Conservation (phyloP, 176 grass and related monocot genomes). For the Avena insularis region DNA sequence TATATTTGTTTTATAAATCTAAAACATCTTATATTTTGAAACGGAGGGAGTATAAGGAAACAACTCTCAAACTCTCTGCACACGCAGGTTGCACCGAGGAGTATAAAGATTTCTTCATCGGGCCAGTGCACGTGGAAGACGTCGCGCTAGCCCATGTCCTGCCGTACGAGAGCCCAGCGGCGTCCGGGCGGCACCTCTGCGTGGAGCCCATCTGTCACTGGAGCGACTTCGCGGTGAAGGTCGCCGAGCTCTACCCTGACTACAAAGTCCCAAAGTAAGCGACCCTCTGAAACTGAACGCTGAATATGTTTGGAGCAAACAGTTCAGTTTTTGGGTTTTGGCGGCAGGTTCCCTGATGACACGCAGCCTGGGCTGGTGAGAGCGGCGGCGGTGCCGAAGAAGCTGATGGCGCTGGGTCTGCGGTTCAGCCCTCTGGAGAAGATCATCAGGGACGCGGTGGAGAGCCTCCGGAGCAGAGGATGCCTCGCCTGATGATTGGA, state of each 20-base stretch:
- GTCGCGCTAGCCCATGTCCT: constrained; percentile 78
- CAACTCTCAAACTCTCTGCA: neutral
- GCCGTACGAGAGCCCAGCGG: constrained; percentile 67
- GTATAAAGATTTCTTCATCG: constrained; percentile 70
- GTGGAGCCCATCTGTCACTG: constrained; percentile 69
- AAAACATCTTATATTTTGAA: too few species aligned
- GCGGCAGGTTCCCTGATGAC: constrained; percentile 63
- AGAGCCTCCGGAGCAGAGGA: constrained; percentile 71
- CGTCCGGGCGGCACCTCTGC: constrained; percentile 88
- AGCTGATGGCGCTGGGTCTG: constrained; percentile 73
- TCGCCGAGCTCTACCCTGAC: constrained; percentile 68
- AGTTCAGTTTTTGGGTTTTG: neutral
- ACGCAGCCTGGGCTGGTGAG: constrained; percentile 82
- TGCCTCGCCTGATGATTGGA: constrained; percentile 39
- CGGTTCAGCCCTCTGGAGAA: constrained; percentile 68
- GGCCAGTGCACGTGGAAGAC: constrained; percentile 80
- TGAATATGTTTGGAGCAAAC: neutral
- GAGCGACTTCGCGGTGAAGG: constrained; percentile 71
- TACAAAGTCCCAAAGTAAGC: constrained; percentile 73
- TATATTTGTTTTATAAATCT: too few species aligned
- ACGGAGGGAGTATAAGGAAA: neutral
- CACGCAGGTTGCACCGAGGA: constrained; percentile 69
- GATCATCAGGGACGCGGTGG: constrained; percentile 77
- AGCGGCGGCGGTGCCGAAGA: constrained; percentile 60
- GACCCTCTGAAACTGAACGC: neutral